Evolutionary conservation across 108 stramenopile species (phyloP), one percentile per base, ranked within the genome.

Genomic region (Pelagomonas calceolata): DNA sequence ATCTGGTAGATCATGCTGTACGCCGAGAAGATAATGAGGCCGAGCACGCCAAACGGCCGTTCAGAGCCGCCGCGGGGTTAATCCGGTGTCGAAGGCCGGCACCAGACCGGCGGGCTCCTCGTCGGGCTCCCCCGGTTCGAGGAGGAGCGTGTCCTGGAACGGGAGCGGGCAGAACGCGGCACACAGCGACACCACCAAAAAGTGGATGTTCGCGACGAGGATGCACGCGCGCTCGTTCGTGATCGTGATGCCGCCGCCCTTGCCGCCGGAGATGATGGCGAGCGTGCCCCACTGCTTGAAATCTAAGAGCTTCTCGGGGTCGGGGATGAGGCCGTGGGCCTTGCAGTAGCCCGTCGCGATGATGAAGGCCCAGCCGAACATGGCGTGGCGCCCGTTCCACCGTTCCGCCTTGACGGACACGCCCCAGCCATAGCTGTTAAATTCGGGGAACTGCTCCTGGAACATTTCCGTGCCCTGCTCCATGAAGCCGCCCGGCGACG

Each of bases 31-130:
- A 91, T 70, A 68, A 91, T 83, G 75, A 97, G 77, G 77, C 96
- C 94, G 76, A 97, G 82, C 96, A 97, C 95, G 68, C 94, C 82
- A 97, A 76, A 73, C 96, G 94, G 82, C 96, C 96, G 78, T 97
- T 97, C 69, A 97, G 89, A 83, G 95, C 96, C 31, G 96, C 94
- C 68, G 92, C 89, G 66, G 90, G 68, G 93, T 95, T 35, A 97
- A 78, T 32, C 96, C 96, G 66, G 90, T 81, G 71, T 90, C 87
- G 73, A 93, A 74, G 46, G 86, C 87, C 64, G 94, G 94, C 80
- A 97, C 79, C 70, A 94, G 84, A 72, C 96, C 96, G 66, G 87
- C 92, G 30, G 92, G 88, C 67, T 92, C 78, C 72, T 82, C 82
- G 86, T 92, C 89, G 67, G 79, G 80, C 80, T 88, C 85, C 73